Base-by-base conservation (phyloP, 495 filamentous ascomycete genomes). In the Penicillium cosmopolitanum region DNA sequence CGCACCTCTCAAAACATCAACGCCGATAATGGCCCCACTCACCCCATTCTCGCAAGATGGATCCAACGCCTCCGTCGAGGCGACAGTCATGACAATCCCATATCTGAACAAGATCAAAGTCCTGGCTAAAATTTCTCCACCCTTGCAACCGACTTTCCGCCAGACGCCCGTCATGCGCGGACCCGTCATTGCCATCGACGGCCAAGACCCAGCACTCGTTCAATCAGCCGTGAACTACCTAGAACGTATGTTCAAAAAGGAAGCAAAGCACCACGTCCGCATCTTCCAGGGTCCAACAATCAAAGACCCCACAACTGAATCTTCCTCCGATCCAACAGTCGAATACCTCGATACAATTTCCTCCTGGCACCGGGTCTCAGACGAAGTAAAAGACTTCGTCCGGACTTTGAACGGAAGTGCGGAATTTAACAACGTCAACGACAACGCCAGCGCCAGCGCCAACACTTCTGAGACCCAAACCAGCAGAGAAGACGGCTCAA, bases 181-280 rank as follows among this genome's bases (percentile, higher is more conserved):
- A 0, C 83, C 90, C 1, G 82, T 97, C 25, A 87, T 98, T 48
- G 87, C 91, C 0, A 72, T 98, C 21, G 95, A 98, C 68, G 92
- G 93, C 13, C 75, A 88, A 21, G 82, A 89, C 51, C 65, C 71
- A 3, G 62, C 69, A 1, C 65, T 87, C 12, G 75, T 89, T 11
- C 76, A 78, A 44, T 69, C 76, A 6, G 80, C 92, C 7, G 79
- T 84, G 2, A 70, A 77, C 18, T 86, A 87, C 60, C 82, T 96
- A 4, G 82, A 85, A 43, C 79, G 80, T 9, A 80, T 81, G 19
- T 67, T 96, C 23, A 71, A 67, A 21, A 82, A 78, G 47, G 82
- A 83, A 60, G 73, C 77, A 7, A 85, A 86, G 51, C 89, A 85
- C 64, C 71, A 76, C 11, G 77, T 91, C 18, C 80, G 72, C 16